A percentile compares a stretch with the other conserved stretches of the same genome.
These are phyloP conservation scores for Aspergillus fischeri DNA, from an alignment of 2,329 filamentous ascomycete species.

Conservation along the genomic window DNA sequence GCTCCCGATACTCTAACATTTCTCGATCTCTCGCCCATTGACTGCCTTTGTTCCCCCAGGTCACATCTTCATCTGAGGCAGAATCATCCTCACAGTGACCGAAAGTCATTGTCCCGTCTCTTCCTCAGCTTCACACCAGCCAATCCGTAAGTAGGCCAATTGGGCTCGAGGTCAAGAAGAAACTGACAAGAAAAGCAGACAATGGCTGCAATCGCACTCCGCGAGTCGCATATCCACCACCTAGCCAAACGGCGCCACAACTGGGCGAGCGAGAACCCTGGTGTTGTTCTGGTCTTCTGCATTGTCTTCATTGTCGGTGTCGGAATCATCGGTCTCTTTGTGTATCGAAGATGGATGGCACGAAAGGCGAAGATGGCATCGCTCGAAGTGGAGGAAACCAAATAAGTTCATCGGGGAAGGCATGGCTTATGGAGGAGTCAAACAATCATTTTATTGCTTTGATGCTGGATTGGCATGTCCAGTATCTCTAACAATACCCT, in stretches of 20 bases:
- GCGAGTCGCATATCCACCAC: constrained; percentile 18
- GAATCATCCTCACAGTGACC: neutral
- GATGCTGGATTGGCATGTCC: neutral
- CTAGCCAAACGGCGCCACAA: constrained; percentile 41
- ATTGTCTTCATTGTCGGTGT: constrained; percentile 55
- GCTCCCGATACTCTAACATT: neutral
- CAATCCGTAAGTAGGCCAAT: neutral
- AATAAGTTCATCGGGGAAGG: neutral
- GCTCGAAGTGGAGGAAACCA: constrained; percentile 8
- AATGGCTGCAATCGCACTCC: constrained; percentile 29
- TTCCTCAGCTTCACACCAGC: neutral
- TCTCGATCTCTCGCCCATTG: neutral
- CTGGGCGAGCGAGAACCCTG: constrained; percentile 55
- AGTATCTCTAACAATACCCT: neutral
- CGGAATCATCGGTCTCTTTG: constrained; percentile 49
- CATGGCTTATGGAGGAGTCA: neutral
- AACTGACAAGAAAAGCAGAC: neutral
- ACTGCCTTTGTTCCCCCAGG: neutral
- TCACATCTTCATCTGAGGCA: neutral
- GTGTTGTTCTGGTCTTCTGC: constrained; percentile 60
- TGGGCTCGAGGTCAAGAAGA: neutral
- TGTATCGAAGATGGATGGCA: constrained; percentile 43
- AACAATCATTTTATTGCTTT: neutral
- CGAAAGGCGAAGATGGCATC: constrained; percentile 23
- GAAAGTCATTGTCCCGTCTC: neutral